Evolutionary conservation across 164 flowering plant genomes (phyloP).

Genomic region (grape (Vitis vinifera)): ASM3070453v1 NC_081821.1:6909501-6910000

Average conservation of each 20-base stretch:
- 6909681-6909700: constrained; percentile 57
- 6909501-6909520: constrained; percentile 40
- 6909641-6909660: constrained; percentile 21
- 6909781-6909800: constrained; percentile 38
- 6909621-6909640: constrained; percentile 30
- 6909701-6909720: constrained; percentile 47
- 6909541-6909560: constrained; percentile 29
- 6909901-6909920: constrained; percentile 79
- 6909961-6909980: constrained; percentile 76
- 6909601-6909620: constrained; percentile 35
- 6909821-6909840: constrained; percentile 61
- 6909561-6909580: constrained; percentile 38
- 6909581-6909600: constrained; percentile 36
- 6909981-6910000: constrained; percentile 76
- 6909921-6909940: constrained; percentile 92
- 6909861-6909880: constrained; percentile 79
- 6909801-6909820: constrained; percentile 38
- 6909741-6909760: constrained; percentile 47
- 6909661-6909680: constrained; percentile 35
- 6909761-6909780: constrained; percentile 24
- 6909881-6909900: constrained; percentile 82
- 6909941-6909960: constrained; percentile 94
- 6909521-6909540: constrained; percentile 44
- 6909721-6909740: constrained; percentile 30
- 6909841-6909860: constrained; percentile 95